phyloP scores from a whole-genome alignment of 805 yeast species.

The Ogataea haglerorum region DNA sequence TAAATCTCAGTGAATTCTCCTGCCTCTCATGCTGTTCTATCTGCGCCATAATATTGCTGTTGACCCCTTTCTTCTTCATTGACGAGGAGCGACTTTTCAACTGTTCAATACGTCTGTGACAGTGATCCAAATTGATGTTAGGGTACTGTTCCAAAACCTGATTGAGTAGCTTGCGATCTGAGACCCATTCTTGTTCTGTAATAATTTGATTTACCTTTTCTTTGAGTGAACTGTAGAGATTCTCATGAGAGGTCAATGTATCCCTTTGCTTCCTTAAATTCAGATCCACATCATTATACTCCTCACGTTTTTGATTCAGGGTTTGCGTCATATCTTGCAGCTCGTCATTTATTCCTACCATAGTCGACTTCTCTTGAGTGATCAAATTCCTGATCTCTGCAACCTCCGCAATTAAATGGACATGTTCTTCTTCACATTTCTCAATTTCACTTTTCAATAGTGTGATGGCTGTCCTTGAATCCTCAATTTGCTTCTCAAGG shows the following conservation, averaged over 20 bases:
- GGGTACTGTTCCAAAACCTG: constrained; percentile 60
- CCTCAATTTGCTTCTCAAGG: constrained; percentile 40
- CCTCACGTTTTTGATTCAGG: constrained; percentile 42
- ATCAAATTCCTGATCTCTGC: constrained; percentile 34
- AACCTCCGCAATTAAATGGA: constrained; percentile 26
- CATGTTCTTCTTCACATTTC: constrained; percentile 27
- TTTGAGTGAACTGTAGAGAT: constrained; percentile 27
- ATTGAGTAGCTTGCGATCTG: constrained; percentile 55
- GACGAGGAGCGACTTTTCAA: constrained; percentile 58
- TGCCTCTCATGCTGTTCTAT: constrained; percentile 89
- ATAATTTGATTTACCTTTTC: constrained; percentile 42
- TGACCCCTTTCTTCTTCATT: constrained; percentile 74
- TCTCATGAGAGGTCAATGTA: constrained; percentile 39
- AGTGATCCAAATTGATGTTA: constrained; percentile 58
- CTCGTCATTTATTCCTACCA: constrained; percentile 74
- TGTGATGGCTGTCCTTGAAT: constrained; percentile 32
- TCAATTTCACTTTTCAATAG: constrained; percentile 33
- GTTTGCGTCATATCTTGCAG: constrained; percentile 53
- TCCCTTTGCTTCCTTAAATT: constrained; percentile 54
- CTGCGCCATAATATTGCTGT: constrained; percentile 83
- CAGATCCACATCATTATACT: constrained; percentile 45
- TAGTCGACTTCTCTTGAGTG: constrained; percentile 54
- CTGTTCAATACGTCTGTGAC: constrained; percentile 52
- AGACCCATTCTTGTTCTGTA: constrained; percentile 69
- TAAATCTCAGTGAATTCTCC: constrained; percentile 67